phyloP scores from a whole-genome alignment of 2,329 filamentous ascomycete genomes.

The Xylaria sp. region DNA sequence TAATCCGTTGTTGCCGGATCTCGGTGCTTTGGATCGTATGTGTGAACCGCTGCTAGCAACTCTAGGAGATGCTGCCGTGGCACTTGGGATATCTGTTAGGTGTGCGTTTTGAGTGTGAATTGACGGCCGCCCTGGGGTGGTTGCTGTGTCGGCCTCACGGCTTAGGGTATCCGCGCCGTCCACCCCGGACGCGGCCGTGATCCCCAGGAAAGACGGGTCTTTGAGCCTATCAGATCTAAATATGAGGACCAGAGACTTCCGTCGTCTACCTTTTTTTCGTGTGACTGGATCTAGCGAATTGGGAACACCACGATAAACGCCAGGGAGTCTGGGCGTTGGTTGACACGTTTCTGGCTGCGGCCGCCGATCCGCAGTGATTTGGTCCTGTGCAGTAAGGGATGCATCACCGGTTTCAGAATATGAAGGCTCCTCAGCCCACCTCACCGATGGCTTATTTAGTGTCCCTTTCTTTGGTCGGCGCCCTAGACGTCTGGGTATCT shows the following conservation, averaged over 20 bases:
- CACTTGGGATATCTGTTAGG: background rate
- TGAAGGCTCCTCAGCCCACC: background rate
- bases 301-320: conserved; percentile 44
- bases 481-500: conserved; percentile 13
- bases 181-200: background rate
- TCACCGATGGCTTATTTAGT: background rate
- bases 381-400: background rate
- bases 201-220: conserved; percentile 39
- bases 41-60: conserved; percentile 10
- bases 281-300: conserved; percentile 45
- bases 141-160: background rate
- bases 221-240: conserved; percentile 45
- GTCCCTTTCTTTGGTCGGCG: conserved; percentile 9
- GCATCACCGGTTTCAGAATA: background rate
- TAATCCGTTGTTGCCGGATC: conserved; percentile 30
- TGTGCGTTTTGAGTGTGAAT: conserved; percentile 1
- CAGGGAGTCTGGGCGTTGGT: conserved; percentile 33
- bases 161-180: background rate
- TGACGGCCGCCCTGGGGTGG: background rate
- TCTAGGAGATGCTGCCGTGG: conserved; percentile 20
- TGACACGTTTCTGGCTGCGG: conserved; percentile 8
- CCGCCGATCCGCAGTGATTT: background rate
- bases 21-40: background rate
- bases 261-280: conserved; percentile 44
- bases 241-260: conserved; percentile 47